These are phyloP conservation scores for Petrea volubilis DNA, from an alignment of 257 asterid species.

Conservation along the genomic window DNA sequence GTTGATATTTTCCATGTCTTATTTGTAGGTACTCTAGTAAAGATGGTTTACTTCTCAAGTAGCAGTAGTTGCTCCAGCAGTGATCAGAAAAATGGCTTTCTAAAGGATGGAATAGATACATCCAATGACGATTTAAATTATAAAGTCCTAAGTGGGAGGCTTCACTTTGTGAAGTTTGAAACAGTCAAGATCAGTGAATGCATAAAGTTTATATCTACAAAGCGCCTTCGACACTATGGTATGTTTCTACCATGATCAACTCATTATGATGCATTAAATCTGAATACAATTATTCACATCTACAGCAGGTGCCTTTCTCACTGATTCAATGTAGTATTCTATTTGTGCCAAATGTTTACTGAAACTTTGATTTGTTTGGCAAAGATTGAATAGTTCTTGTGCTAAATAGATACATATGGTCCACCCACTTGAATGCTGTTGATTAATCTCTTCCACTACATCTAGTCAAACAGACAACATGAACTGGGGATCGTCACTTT, in stretches of 20 bases:
- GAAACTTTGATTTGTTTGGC: not conserved
- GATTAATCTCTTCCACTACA: not conserved
- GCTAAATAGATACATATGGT: slow-evolving; percentile 2
- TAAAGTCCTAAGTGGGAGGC: slow-evolving; percentile 35
- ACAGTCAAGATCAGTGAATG: slow-evolving; percentile 51
- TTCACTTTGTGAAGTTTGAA: slow-evolving; percentile 52
- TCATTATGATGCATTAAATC: not conserved
- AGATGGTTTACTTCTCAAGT: slow-evolving; percentile 69
- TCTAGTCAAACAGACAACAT: not conserved
- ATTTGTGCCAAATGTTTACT: not conserved
- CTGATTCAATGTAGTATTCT: slow-evolving; percentile 4
- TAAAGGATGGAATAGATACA: slow-evolving; percentile 22
- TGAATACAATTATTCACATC: not conserved
- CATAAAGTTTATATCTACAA: slow-evolving; percentile 49
- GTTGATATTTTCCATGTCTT: slow-evolving; percentile 7
- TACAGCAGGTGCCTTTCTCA: not conserved
- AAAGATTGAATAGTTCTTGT: not conserved
- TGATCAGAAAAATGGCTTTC: slow-evolving; percentile 19
- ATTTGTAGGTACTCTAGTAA: slow-evolving; percentile 72
- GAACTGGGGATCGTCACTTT: not conserved
- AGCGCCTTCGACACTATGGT: slow-evolving; percentile 41
- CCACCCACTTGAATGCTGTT: not conserved
- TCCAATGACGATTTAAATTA: slow-evolving; percentile 21
- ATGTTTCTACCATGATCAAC: slow-evolving; percentile 20
- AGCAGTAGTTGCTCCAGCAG: slow-evolving; percentile 23